Base-by-base conservation (phyloP, 2,329 filamentous ascomycete species). In the Xylaria sp. region DNA sequence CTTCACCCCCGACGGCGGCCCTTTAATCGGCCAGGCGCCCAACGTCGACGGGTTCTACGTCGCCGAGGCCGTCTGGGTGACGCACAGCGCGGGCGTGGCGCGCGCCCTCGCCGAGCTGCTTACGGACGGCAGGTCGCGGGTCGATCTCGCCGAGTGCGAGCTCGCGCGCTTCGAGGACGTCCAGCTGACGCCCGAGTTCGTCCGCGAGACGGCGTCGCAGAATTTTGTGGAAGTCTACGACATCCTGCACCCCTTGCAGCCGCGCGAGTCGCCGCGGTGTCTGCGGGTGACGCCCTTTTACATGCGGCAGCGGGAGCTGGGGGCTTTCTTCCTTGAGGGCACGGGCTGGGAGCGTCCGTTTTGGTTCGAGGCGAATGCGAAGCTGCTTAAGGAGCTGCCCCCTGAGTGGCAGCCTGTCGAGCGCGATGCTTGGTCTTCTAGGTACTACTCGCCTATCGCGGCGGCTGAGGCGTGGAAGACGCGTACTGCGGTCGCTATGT, bases 21-120 rank as follows among this genome's bases (percentile, higher is more conserved):
- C 70, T 5, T 65, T 72, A 23, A 13, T 72, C 41, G 70, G 70
- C 4, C 70, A 68, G n/a, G 65, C 70, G 0, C 68, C 70, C 25
- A 65, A 66, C 50, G 65, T 72, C 23, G 70, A 72, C 39, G 70
- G 70, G n/a, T 72, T 72, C 68, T 72, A 68, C 39, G 68, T 72
- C 44, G 70, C 70, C 1, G 70, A 72, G 56, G 70, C 70, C 44
- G 70, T 72, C 18, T 72, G 70, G 70, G 70, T 72, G 44, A 72
- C 70, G n/a, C 70, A 72, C 28, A 68, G 68, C 4, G 70, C 70
- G n/a, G 70, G 70, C 15, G 70, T 66, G 6, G 70, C 70, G 1
- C 70, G 70, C 28, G 70, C 70, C 34, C 34, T 72, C n/a, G 70
- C 68, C 25, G 70, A 72, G 62, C 37, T 70, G 25, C 56, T 72